Evolutionary conservation across 257 asterid species (phyloP), one percentile per base, ranked within the genome.

Genomic region (Solanum clarkiae): DNA sequence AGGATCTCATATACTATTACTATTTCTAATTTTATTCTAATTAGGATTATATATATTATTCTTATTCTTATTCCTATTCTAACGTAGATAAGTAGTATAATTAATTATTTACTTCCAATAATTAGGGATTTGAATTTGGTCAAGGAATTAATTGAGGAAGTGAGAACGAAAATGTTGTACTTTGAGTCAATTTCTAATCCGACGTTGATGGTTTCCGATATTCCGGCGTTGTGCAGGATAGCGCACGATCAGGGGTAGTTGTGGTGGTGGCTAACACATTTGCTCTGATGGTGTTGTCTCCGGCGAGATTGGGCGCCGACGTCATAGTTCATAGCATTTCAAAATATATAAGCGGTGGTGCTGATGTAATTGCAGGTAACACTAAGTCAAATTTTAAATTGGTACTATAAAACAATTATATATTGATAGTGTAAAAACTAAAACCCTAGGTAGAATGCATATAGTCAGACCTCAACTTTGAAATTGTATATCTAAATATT

Each of bases 291-390:
- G 95, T 94, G 29, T 15, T 94, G 68, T 94, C 99, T 26, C 99
- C 99, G 88, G 98, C 95, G 74, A 91, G 92, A 63, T 87, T 93
- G 60, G 98, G 98, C 2, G 98, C 98, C 49, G 98, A 94, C 85
- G 97, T 96, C 17, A 98, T 96, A n/a, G 90, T 96, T 7, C 98
- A 96, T 63, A 96, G 99, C 42, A 92, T 96, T 79, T 91, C 99
- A 51, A 96, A 96, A 89, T 96, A 91, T 85, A 93, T 96, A 13
- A 96, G 98, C 86, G 99, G 99, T 15, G 93, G 95, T 57, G 98
- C 98, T 65, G 99, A 96, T 72, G 89, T 96, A 60, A 93, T 96
- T 20, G 99, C 98, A 85, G 99, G 99, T 62, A 59, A n/a, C n/a
- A 32, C 36, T 32, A 32, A 32, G 36, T 32, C 36, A 32, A 32